Percentiles rank a stretch among this genome's conserved stretches.
Conservation (phyloP, 495 filamentous ascomycete genomes). For the Durotheca rogersii region DNA sequence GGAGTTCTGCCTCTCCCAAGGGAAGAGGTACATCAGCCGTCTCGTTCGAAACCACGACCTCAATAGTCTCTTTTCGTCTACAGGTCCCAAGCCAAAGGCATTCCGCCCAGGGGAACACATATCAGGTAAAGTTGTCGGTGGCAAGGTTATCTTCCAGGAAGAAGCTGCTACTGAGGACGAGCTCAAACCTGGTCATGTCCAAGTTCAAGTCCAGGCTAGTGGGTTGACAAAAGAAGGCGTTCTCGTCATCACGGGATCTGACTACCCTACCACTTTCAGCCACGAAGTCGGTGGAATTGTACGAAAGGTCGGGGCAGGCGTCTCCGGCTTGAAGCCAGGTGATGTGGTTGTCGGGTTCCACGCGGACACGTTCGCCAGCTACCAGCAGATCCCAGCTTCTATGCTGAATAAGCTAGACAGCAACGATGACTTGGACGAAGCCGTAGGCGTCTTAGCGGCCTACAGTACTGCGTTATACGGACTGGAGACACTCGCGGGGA, state of each 20-base stretch:
- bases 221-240: slow-evolving; percentile 28
- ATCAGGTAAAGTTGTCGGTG: slow-evolving; percentile 6
- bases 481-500: slow-evolving; percentile 13
- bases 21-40: slow-evolving; percentile 34
- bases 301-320: slow-evolving; percentile 12
- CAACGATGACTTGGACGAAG: slow-evolving; percentile 4
- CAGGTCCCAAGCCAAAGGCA: slow-evolving; percentile 2
- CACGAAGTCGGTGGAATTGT: slow-evolving; percentile 27
- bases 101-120: not conserved
- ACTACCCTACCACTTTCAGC: slow-evolving; percentile 30
- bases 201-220: slow-evolving; percentile 27
- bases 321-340: slow-evolving; percentile 5
- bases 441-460: slow-evolving; percentile 3
- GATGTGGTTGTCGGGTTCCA: slow-evolving; percentile 24
- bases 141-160: slow-evolving; percentile 8
- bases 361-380: slow-evolving; percentile 19
- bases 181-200: slow-evolving; percentile 17
- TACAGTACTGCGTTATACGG: slow-evolving; percentile 19
- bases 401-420: slow-evolving; percentile 1
- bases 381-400: slow-evolving; percentile 17
- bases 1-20: slow-evolving; percentile 27
- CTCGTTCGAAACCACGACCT: slow-evolving; percentile 32
- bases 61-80: slow-evolving; percentile 30
- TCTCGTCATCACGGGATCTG: slow-evolving; percentile 22
- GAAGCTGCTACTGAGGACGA: slow-evolving; percentile 2